phyloP scores from a whole-genome alignment of 2,329 filamentous ascomycete species.

The Exophiala phaeomuriformis region DNA sequence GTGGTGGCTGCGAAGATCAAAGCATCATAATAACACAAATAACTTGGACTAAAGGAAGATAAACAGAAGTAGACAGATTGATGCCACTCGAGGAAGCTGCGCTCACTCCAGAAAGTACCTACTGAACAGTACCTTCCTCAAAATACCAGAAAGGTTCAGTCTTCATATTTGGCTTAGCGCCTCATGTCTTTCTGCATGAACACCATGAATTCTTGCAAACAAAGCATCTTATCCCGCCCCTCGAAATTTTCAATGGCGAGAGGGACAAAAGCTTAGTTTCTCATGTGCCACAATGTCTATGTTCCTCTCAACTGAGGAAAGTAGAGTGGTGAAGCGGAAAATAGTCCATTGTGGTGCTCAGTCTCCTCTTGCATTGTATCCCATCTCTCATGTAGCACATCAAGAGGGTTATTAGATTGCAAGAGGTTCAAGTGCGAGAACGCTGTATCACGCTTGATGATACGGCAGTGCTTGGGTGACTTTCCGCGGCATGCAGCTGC shows the following conservation, averaged over 20 bases:
- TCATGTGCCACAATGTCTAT: conserved; percentile 37
- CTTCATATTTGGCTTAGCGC: neutral
- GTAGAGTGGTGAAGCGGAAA: conserved; percentile 30
- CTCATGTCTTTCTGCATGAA: neutral
- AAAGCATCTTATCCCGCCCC: neutral
- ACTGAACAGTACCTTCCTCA: neutral
- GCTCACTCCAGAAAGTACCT: neutral
- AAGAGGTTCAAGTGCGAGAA: conserved; percentile 43
- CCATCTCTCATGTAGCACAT: conserved; percentile 48
- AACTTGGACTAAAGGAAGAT: neutral
- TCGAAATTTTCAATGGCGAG: neutral
- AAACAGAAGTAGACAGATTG: conserved; percentile 1
- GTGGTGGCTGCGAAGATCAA: conserved; percentile 6
- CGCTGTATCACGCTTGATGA: conserved; percentile 11
- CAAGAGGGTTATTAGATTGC: conserved; percentile 63
- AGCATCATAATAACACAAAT: neutral
- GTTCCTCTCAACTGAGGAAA: conserved; percentile 32
- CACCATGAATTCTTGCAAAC: neutral
- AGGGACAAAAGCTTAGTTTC: neutral
- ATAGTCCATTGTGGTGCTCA: conserved; percentile 22
- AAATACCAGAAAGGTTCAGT: neutral
- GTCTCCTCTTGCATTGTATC: conserved; percentile 67
- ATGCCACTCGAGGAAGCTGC: neutral
- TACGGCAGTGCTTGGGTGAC: conserved; percentile 48
- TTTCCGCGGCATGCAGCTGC: conserved; percentile 63